Percentiles rank a stretch among this genome's conserved stretches.
Evolutionary conservation across 2,329 filamentous ascomycete species (phyloP).

Genomic region (Colletotrichum nymphaeae): DNA sequence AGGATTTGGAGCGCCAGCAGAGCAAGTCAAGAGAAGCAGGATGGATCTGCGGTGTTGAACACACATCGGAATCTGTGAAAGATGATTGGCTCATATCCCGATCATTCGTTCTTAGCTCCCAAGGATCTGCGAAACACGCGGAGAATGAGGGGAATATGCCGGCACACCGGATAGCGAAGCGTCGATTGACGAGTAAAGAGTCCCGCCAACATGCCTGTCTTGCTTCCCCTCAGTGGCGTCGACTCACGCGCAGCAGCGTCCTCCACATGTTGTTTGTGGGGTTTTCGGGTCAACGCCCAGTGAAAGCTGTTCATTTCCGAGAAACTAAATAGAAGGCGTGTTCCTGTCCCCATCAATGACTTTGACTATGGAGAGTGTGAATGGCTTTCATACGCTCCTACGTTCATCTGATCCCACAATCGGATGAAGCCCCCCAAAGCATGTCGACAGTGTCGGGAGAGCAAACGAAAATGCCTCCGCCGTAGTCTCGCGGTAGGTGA

Average conservation of each 20-base stretch:
- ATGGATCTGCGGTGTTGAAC: neutral
- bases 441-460: neutral
- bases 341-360: neutral
- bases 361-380: neutral
- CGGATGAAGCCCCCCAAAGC: neutral
- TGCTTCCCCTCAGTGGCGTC: neutral
- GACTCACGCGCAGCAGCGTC: neutral
- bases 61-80: neutral
- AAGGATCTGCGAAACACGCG: neutral
- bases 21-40: neutral
- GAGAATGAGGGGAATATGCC: neutral
- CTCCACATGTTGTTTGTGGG: neutral
- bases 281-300: neutral
- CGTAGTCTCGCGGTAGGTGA: neutral
- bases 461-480: neutral
- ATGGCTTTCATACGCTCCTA: neutral
- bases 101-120: neutral
- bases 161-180: neutral
- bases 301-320: neutral
- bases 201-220: neutral
- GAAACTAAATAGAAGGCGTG: neutral
- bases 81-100: neutral
- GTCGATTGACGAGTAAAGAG: neutral
- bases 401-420: neutral
- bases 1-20: neutral